These are phyloP conservation scores for Orbilia blumenaviensis DNA, from an alignment of 2,329 filamentous ascomycete species.

Conservation along the genomic window DNA sequence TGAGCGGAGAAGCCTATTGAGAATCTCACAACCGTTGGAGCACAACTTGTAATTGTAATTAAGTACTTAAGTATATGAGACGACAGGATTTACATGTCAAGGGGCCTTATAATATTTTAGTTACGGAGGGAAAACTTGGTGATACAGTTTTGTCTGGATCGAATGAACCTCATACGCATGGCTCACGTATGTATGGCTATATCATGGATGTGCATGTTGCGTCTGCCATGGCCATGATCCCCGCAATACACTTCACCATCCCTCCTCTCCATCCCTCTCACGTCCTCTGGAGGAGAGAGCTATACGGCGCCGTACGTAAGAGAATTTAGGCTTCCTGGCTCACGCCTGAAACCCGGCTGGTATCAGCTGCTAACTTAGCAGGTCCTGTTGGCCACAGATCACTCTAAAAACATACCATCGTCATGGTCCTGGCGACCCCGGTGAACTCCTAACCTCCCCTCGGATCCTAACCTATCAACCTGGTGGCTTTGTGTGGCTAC, in stretches of 20 bases:
- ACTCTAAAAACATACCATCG: slow-evolving; percentile 22
- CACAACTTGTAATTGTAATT: no score
- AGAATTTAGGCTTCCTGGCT: not conserved
- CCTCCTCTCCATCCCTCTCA: no score
- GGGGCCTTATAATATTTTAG: no score
- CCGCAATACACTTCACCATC: not conserved
- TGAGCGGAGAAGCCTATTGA: no score
- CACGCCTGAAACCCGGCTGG: slow-evolving; percentile 24
- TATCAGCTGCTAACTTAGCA: slow-evolving; percentile 15
- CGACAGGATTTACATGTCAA: no score
- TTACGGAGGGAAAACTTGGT: no score
- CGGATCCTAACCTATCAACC: slow-evolving; percentile 23
- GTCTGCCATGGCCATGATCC: not conserved
- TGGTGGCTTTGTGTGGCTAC: slow-evolving; percentile 9
- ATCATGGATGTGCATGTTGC: no score
- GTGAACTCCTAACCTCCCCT: slow-evolving; percentile 11
- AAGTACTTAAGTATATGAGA: no score
- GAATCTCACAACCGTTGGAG: no score
- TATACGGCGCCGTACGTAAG: slow-evolving; percentile 1
- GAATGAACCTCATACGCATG: no score
- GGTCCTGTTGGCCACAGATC: slow-evolving; percentile 16
- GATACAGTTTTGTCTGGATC: no score
- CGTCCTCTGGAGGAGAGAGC: no score
- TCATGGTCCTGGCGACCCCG: slow-evolving; percentile 1
- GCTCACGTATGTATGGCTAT: not conserved